Conservation (phyloP, 169 alveolate genomes). For the Plasmodium coatneyi region DNA sequence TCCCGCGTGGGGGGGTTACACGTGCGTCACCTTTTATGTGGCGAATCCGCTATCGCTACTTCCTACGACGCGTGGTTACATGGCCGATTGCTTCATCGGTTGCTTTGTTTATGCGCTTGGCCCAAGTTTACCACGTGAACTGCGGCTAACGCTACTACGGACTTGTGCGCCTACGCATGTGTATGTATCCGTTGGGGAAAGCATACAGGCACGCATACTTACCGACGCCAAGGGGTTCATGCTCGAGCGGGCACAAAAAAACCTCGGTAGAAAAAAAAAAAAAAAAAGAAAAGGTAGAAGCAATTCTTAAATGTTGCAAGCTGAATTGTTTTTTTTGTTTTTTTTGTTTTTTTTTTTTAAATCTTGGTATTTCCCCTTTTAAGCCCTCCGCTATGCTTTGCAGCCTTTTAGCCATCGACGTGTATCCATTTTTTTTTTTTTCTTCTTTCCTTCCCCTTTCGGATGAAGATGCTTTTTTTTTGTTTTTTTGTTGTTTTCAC, state of each 20-base stretch:
- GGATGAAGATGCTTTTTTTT: slow-evolving; percentile 34
- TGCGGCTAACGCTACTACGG: background rate
- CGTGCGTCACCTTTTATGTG: background rate
- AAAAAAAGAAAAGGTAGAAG: background rate
- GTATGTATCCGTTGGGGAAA: background rate
- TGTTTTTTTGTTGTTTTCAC: slow-evolving; percentile 29
- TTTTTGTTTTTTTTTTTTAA: background rate
- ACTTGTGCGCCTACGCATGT: background rate
- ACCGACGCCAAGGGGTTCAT: too few species aligned
- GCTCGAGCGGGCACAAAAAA: background rate
- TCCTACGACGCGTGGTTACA: background rate
- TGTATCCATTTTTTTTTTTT: background rate
- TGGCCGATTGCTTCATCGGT: background rate
- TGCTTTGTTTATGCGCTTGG: background rate
- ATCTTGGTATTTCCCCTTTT: background rate
- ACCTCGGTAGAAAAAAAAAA: background rate
- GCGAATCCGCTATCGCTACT: background rate
- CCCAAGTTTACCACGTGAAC: background rate
- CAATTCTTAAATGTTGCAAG: too few species aligned
- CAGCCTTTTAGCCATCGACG: slow-evolving; percentile 2
- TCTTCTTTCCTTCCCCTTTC: slow-evolving; percentile 12
- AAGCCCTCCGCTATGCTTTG: background rate
- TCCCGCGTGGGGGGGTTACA: background rate
- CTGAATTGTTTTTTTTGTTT: background rate
- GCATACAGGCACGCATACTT: background rate